phyloP scores from a whole-genome alignment of 2,329 filamentous ascomycete species.

The Alternaria triticimaculans region DNA sequence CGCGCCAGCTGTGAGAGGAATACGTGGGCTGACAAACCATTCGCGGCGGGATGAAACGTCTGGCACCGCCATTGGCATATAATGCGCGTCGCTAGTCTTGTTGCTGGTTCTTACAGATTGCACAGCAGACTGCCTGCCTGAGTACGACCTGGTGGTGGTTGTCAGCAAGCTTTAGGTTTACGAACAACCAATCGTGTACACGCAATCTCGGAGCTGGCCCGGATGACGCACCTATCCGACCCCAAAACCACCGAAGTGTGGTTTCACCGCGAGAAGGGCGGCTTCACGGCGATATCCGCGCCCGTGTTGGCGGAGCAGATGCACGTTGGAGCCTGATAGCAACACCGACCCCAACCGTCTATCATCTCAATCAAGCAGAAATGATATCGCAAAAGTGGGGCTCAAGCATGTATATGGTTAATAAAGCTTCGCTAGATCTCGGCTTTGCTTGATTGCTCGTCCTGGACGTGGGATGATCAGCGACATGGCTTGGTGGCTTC shows the following conservation, averaged over 20 bases:
- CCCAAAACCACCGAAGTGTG: background rate
- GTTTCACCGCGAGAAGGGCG: background rate
- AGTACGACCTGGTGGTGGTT: background rate
- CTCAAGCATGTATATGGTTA: background rate
- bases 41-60: background rate
- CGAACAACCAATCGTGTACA: background rate
- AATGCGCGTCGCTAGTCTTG: background rate
- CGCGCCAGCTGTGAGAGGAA: background rate
- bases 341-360: background rate
- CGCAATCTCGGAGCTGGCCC: conserved; percentile 1
- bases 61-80: background rate
- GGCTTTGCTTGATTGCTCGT: conserved; percentile 2
- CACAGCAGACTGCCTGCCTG: background rate
- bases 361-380: background rate
- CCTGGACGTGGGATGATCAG: background rate
- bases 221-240: background rate
- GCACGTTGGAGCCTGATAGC: background rate
- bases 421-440: conserved; percentile 3
- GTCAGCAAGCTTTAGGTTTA: background rate
- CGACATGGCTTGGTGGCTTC: background rate
- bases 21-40: background rate
- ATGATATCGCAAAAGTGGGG: background rate
- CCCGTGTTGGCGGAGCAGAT: background rate
- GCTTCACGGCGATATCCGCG: background rate
- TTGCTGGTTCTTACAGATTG: background rate